Conservation (phyloP, 768 basidiomycete genomes). For the Mycena alexandri region DNA sequence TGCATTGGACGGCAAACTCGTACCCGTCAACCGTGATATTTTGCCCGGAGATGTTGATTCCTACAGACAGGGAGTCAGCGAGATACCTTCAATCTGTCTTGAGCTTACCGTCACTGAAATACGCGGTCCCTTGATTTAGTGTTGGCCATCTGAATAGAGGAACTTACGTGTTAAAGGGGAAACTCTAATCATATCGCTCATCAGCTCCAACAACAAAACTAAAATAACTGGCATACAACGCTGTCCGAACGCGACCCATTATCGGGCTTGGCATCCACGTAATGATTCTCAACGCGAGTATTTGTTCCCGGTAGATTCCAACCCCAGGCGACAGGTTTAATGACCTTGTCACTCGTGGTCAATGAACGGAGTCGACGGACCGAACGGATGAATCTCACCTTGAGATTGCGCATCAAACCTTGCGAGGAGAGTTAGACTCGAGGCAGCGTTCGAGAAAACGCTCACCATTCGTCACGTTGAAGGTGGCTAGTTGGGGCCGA, state of each 20-base stretch:
- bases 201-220: conserved; percentile 2
- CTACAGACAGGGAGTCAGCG: conserved; percentile 25
- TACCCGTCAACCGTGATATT: conserved; percentile 57
- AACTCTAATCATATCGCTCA: conserved; percentile 43
- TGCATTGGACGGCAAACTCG: background rate
- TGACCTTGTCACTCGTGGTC: conserved; percentile 49
- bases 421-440: background rate
- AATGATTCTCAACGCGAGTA: conserved; percentile 54
- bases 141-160: conserved; percentile 41
- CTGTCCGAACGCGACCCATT: conserved; percentile 54
- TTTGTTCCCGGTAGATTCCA: conserved; percentile 57
- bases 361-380: conserved; percentile 43
- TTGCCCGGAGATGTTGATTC: conserved; percentile 54
- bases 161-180: conserved; percentile 58
- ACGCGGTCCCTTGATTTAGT: too few relatives aligned
- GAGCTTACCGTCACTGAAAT: conserved; percentile 43
- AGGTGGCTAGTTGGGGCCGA: conserved; percentile 62
- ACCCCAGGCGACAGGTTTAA: conserved; percentile 65
- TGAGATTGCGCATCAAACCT: conserved; percentile 41
- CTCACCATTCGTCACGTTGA: conserved; percentile 58
- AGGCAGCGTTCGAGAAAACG: background rate
- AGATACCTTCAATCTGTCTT: too few relatives aligned
- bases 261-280: conserved; percentile 55
- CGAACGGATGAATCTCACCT: conserved; percentile 28
- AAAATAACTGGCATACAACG: conserved; percentile 41